Evolutionary conservation across 306 rosid species (phyloP).

Genomic region (Heteromeles arbutifolia): DNA sequence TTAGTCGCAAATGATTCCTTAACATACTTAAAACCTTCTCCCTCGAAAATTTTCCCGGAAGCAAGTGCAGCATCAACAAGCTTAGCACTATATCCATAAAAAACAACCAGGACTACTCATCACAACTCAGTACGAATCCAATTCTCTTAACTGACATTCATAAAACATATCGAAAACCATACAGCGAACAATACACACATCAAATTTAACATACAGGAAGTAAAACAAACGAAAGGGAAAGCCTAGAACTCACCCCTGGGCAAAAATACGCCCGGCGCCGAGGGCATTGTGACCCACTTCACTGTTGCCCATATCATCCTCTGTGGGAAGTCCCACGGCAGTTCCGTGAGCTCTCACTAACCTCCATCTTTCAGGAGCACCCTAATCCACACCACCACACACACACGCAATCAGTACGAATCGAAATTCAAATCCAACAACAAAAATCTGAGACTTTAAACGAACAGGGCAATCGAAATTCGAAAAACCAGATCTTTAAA

Average conservation of each 20-base stretch:
- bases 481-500: background rate
- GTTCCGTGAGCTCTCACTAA: conserved; percentile 86
- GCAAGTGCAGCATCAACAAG: conserved; percentile 91
- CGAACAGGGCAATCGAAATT: background rate
- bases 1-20: conserved; percentile 54
- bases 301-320: conserved; percentile 99
- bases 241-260: conserved; percentile 67
- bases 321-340: conserved; percentile 93
- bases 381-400: conserved; percentile 25
- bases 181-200: background rate
- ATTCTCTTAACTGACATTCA: background rate
- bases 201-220: background rate
- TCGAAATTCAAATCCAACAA: background rate
- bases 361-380: conserved; percentile 88
- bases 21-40: conserved; percentile 80
- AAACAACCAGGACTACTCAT: background rate
- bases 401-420: background rate
- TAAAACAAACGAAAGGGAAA: background rate
- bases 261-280: conserved; percentile 93
- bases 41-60: conserved; percentile 71
- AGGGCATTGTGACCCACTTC: conserved; percentile 99
- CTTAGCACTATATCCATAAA: conserved; percentile 59
- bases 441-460: background rate
- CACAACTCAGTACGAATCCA: background rate
- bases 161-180: background rate